Conservation (phyloP, 208 protist genomes). For the Dictyostelium gargantuum region DNA sequence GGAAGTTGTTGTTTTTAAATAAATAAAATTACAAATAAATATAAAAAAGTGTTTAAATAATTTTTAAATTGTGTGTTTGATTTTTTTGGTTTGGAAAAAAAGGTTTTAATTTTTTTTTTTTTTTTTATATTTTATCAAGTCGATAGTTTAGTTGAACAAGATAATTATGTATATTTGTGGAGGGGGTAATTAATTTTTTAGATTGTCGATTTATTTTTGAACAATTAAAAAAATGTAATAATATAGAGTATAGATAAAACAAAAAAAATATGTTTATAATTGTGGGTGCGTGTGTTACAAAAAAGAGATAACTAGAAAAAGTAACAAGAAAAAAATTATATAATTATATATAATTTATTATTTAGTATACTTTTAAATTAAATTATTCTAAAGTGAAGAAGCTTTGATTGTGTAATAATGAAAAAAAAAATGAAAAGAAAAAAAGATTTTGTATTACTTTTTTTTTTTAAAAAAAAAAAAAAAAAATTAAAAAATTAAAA, state of each 20-base stretch:
- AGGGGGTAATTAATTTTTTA: not conserved
- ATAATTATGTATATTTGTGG: not conserved
- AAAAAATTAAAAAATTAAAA: not conserved
- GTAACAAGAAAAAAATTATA: not conserved
- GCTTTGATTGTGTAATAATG: not conserved
- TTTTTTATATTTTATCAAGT: not conserved
- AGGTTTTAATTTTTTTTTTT: not conserved
- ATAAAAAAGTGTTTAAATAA: not conserved
- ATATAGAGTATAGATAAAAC: not conserved
- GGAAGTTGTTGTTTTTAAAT: not conserved
- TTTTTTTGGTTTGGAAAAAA: not conserved
- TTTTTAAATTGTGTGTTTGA: not conserved
- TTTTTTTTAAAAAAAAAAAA: not conserved
- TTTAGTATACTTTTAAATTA: not conserved
- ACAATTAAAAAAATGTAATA: not conserved
- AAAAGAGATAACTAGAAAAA: constrained; percentile 5
- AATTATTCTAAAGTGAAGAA: not conserved
- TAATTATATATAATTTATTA: not conserved
- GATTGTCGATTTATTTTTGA: not conserved
- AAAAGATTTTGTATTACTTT: too few species aligned
- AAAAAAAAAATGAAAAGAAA: not conserved
- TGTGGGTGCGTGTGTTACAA: not conserved
- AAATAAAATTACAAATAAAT: not conserved
- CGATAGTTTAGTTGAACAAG: not conserved
- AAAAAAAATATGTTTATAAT: not conserved